Evolutionary conservation across 768 basidiomycete genomes (phyloP), one percentile per base, ranked within the genome.

Genomic region (Tylopilus sp.): DNA sequence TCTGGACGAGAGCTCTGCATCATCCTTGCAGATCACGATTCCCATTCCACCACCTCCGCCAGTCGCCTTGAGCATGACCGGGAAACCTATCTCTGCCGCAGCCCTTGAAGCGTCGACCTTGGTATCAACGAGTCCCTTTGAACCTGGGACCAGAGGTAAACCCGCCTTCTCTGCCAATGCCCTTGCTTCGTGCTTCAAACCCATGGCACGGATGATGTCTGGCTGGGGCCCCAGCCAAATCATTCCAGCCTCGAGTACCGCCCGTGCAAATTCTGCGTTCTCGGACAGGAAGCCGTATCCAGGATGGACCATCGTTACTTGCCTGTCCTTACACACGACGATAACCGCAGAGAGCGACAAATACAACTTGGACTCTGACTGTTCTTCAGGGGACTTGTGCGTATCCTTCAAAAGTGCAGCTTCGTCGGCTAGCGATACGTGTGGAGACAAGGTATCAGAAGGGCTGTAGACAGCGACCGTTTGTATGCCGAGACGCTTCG

Each of bases 11-110:
- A 84, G 59, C 28, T 78, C 77, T 0, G 52, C 46, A n/a, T 73
- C 74, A 40, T 71, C 61, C 17, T 60, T 54, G 59, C 84, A 86
- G 26, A 86, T 72, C 8, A 76, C 74, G 60, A 87, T 76, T 4
- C 85, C 85, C 78, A 85, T 82, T 0, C 86, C 86, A 3, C 86
- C 85, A 2, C 86, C 86, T 3, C 85, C 86, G 0, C 82, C 83
- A 1, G 83, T 84, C 1, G 85, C 80, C 64, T 86, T 87, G 57
- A 87, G 63, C 64, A 86, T 80, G 6, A 88, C 74, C 0, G 86
- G 86, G 56, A 73, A 85, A 1, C 83, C 82, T 22, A 84, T 71
- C 5, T 55, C 52, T 10, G 53, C 57, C 12, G 80, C 80, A 2
- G 74, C 62, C 16, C 58, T 52, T 10, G 75, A 45, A 0, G 79